Evolutionary conservation across 805 yeast species (phyloP).

Genomic region (Yamadazyma philogaea): DNA sequence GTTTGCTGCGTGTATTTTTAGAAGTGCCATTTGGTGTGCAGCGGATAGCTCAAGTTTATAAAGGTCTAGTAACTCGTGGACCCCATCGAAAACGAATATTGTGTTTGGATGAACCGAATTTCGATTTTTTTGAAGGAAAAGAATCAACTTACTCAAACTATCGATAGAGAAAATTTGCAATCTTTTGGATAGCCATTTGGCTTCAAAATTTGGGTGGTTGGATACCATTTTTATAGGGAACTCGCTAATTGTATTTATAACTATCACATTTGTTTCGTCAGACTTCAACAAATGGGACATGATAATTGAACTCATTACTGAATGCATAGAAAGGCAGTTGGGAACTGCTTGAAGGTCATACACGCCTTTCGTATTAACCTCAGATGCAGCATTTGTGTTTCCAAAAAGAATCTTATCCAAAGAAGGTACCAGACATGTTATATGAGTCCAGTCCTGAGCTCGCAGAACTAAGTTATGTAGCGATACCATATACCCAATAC

Average conservation of each 20-base stretch:
- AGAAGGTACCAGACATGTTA: constrained; percentile 27
- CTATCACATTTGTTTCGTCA: constrained; percentile 18
- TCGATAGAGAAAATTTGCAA: constrained; percentile 7
- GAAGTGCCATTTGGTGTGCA: constrained; percentile 30
- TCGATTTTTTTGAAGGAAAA: constrained; percentile 7
- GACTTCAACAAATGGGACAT: constrained; percentile 25
- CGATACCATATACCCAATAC: constrained; percentile 24
- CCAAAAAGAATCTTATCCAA: constrained; percentile 24
- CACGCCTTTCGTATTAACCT: constrained; percentile 18
- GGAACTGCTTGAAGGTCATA: constrained; percentile 41
- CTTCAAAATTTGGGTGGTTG: constrained; percentile 19
- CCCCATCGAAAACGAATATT: constrained; percentile 26
- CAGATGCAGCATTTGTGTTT: not conserved
- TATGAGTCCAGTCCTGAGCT: constrained; percentile 19
- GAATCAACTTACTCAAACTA: constrained; percentile 11
- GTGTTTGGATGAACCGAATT: constrained; percentile 9
- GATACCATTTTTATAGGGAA: constrained; percentile 28
- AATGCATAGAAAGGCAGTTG: constrained; percentile 20
- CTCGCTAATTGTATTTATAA: constrained; percentile 29
- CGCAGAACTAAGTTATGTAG: constrained; percentile 29
- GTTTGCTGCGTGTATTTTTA: constrained; percentile 30
- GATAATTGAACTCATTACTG: constrained; percentile 23
- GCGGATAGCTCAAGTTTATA: constrained; percentile 33
- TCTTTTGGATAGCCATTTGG: constrained; percentile 18
- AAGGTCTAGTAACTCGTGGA: constrained; percentile 35